These are phyloP conservation scores for Dryas integrifolia DNA, from an alignment of 331 rosid species.

Conservation along the genomic window DNA sequence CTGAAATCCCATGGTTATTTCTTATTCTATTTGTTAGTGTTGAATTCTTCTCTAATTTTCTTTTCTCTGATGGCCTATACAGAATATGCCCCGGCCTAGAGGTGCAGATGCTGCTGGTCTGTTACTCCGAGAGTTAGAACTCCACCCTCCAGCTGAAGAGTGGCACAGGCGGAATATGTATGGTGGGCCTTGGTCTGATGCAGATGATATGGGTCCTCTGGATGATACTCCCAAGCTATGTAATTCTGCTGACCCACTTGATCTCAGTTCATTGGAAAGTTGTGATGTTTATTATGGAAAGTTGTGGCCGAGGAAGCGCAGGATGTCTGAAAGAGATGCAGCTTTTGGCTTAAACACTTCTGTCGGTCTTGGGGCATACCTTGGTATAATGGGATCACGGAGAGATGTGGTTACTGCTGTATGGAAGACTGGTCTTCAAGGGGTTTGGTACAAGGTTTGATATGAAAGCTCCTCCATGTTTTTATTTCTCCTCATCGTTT, in stretches of 20 bases:
- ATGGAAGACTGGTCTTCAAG: conserved; percentile 99
- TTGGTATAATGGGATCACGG: conserved; percentile 99
- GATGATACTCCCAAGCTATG: conserved; percentile 60
- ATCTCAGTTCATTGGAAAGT: conserved; percentile 59
- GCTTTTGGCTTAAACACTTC: conserved; percentile 98
- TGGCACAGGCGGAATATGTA: conserved; percentile 88
- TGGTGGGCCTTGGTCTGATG: conserved; percentile 86
- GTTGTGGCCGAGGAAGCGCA: conserved; percentile 97
- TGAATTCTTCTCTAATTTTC: conserved; percentile 4
- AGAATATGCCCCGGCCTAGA: conserved; percentile 97
- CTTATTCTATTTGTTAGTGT: neutral
- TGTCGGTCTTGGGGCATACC: conserved; percentile 92
- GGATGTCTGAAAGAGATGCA: conserved; percentile 99
- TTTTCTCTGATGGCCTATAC: conserved; percentile 24
- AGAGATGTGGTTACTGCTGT: conserved; percentile 95
- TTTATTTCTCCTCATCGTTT: neutral
- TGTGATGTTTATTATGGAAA: conserved; percentile 57
- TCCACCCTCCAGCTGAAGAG: conserved; percentile 98
- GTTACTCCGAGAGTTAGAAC: conserved; percentile 89
- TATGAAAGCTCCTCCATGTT: conserved; percentile 19
- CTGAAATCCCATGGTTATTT: neutral
- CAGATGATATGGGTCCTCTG: conserved; percentile 51
- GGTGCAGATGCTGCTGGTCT: conserved; percentile 96
- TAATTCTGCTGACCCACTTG: conserved; percentile 53
- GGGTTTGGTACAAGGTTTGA: conserved; percentile 95